Conservation (phyloP, 163 green algal genomes). For the Chlamydomonas reinhardtii region DNA sequence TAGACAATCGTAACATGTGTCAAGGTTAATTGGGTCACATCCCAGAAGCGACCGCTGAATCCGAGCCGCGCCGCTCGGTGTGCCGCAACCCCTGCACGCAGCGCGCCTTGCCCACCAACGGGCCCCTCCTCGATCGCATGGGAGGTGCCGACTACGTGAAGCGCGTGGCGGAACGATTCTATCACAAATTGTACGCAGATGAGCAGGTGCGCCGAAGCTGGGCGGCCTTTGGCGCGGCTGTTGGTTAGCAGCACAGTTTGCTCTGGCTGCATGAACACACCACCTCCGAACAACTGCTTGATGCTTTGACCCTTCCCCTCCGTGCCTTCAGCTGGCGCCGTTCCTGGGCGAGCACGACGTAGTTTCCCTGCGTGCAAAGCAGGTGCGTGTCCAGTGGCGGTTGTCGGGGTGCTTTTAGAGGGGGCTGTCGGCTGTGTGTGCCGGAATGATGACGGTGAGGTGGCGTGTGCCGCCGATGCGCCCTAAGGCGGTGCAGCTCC, state of each 20-base stretch:
- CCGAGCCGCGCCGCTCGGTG: too few relatives aligned
- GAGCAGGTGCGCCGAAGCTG: background rate
- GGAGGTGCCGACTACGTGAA: background rate
- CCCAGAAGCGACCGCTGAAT: too few relatives aligned
- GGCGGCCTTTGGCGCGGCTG: too few relatives aligned
- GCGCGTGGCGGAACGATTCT: slow-evolving; percentile 14
- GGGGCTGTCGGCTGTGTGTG: background rate
- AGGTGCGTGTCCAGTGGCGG: background rate
- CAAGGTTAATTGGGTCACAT: too few relatives aligned
- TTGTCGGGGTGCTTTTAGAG: background rate
- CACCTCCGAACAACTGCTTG: too few relatives aligned
- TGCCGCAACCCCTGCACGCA: too few relatives aligned
- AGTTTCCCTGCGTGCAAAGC: slow-evolving; percentile 2
- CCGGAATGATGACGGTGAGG: background rate
- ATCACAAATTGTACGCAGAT: slow-evolving; percentile 15
- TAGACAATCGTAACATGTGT: too few relatives aligned
- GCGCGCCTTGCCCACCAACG: background rate
- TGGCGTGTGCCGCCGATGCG: too few relatives aligned
- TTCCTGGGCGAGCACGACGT: slow-evolving; percentile 7
- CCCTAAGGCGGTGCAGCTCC: too few relatives aligned
- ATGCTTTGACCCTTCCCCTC: background rate
- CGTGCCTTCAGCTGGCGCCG: background rate
- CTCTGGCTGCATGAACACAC: too few relatives aligned
- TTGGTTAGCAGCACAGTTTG: too few relatives aligned
- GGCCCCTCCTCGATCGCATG: background rate